A percentile compares a stretch with the other conserved stretches of the same genome.
Conservation (phyloP, 768 basidiomycete species). For the Pleurotus platypus region DNA sequence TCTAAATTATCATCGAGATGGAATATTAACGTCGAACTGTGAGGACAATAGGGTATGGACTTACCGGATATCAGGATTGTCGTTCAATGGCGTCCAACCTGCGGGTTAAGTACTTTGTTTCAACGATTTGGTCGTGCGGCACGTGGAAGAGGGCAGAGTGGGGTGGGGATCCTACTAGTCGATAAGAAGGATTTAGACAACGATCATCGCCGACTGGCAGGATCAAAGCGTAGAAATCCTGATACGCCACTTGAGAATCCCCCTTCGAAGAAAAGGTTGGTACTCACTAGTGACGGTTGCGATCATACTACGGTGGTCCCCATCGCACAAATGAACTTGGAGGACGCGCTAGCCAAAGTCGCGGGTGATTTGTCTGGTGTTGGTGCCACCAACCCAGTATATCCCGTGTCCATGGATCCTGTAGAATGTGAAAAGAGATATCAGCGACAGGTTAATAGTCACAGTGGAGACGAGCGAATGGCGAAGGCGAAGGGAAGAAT, state of each 20-base stretch:
- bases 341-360: background rate
- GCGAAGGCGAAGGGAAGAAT: too few species aligned
- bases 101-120: conserved; percentile 19
- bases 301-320: background rate
- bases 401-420: background rate
- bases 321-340: background rate
- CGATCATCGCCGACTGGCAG: background rate
- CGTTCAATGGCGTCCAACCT: conserved; percentile 24
- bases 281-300: background rate
- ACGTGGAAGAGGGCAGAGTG: conserved; percentile 8
- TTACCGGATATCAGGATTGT: conserved; percentile 26
- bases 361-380: background rate
- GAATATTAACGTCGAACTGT: background rate
- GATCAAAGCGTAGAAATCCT: background rate
- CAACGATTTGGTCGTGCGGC: conserved; percentile 27
- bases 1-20: background rate
- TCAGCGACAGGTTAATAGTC: background rate
- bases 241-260: background rate
- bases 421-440: background rate
- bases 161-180: conserved; percentile 17
- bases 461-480: conserved; percentile 12
- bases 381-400: background rate
- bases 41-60: conserved; percentile 24
- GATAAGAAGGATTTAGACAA: conserved; percentile 11
- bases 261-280: background rate